Conservation (phyloP, 1,284 basidiomycete genomes). For the Microbotryomycetes sp. region DNA sequence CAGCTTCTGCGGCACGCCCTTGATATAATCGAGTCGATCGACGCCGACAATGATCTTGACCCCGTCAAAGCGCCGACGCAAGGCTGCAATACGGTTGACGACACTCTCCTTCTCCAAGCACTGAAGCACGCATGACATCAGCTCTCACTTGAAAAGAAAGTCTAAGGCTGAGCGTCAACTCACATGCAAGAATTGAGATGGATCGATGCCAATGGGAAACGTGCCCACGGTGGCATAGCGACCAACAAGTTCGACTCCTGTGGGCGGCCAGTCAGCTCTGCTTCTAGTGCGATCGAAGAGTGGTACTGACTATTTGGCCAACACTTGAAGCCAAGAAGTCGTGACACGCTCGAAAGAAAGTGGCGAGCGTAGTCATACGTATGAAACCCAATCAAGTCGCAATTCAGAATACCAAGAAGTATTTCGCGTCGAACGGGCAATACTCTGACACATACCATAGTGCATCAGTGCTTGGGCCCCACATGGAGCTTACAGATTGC, state of each 20-base stretch:
- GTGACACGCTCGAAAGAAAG: slow-evolving; percentile 95
- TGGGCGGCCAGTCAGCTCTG: too few relatives aligned
- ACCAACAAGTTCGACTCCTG: slow-evolving; percentile 78
- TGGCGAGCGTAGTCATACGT: slow-evolving; percentile 99
- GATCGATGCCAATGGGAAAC: slow-evolving; percentile 98
- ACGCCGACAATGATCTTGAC: slow-evolving; percentile 98
- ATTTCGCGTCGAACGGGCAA: slow-evolving; percentile 95
- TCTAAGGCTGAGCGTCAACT: slow-evolving; percentile 27
- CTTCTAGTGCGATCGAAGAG: background rate
- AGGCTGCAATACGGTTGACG: slow-evolving; percentile 65
- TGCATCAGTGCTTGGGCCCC: background rate
- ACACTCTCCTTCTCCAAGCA: slow-evolving; percentile 74
- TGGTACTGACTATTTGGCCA: slow-evolving; percentile 83
- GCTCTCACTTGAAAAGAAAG: slow-evolving; percentile 1
- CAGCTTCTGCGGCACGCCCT: slow-evolving; percentile 96
- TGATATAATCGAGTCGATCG: slow-evolving; percentile 97
- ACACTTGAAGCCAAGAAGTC: slow-evolving; percentile 74
- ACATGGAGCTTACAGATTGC: background rate
- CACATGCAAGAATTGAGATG: slow-evolving; percentile 78
- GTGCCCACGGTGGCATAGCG: slow-evolving; percentile 94
- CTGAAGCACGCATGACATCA: slow-evolving; percentile 44
- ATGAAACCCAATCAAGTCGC: slow-evolving; percentile 97
- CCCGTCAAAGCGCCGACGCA: slow-evolving; percentile 84
- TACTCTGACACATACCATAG: slow-evolving; percentile 53
- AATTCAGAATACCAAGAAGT: slow-evolving; percentile 86